Evolutionary conservation across 441 rosid species (phyloP).

Genomic region (Bocquillonia castaneifolia): DNA sequence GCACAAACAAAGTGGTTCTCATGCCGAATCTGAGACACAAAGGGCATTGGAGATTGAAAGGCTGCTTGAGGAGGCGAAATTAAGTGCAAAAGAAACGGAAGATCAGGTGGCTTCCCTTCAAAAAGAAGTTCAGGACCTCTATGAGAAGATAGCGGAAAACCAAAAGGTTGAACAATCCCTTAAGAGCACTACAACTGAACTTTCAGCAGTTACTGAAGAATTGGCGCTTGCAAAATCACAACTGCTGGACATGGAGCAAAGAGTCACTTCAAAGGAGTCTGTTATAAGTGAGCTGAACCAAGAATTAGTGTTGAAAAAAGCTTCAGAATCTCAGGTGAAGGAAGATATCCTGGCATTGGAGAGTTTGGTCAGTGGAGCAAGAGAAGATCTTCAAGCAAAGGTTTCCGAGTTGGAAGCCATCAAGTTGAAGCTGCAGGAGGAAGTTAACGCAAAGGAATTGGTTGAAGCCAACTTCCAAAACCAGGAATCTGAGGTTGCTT

Average conservation of each 20-base stretch:
- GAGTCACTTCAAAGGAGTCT: constrained; percentile 59
- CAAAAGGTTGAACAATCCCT: constrained; percentile 69
- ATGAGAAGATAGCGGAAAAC: constrained; percentile 60
- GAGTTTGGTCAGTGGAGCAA: constrained; percentile 38
- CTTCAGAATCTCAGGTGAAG: constrained; percentile 62
- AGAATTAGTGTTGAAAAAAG: constrained; percentile 58
- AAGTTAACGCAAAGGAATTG: constrained; percentile 39
- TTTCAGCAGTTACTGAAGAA: constrained; percentile 65
- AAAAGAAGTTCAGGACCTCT: constrained; percentile 65
- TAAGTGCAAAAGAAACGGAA: constrained; percentile 57
- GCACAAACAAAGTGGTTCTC: constrained; percentile 69
- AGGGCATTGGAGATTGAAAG: constrained; percentile 70
- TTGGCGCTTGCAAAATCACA: constrained; percentile 55
- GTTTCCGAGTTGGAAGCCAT: constrained; percentile 45
- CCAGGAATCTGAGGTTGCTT: constrained; percentile 33
- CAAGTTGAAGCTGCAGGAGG: constrained; percentile 52
- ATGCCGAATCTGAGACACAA: constrained; percentile 71
- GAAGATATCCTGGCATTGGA: constrained; percentile 52
- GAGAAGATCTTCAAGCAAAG: constrained; percentile 52
- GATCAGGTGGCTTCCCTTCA: constrained; percentile 49
- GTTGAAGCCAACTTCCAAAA: constrained; percentile 37
- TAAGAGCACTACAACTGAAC: constrained; percentile 50
- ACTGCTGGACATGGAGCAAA: constrained; percentile 51
- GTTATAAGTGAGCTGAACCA: constrained; percentile 46
- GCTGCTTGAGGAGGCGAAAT: constrained; percentile 60